Conservation (phyloP, 768 basidiomycete genomes). For the Lanmaoa rubissima region DNA sequence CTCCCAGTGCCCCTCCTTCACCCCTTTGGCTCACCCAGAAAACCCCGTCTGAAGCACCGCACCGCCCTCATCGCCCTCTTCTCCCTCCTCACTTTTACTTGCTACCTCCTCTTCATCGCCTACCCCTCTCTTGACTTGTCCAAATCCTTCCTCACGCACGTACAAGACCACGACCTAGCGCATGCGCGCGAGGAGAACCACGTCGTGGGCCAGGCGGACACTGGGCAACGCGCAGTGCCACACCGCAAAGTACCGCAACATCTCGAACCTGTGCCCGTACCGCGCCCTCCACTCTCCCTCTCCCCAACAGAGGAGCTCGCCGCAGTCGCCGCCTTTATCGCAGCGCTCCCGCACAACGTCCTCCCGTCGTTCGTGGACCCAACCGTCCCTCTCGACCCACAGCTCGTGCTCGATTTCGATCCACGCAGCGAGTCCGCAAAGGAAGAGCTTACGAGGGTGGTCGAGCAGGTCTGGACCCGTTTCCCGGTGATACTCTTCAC, state of each 20-base stretch:
- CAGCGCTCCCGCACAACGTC: slow-evolving; percentile 70
- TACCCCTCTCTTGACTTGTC: slow-evolving; percentile 41
- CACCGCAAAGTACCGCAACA: slow-evolving; percentile 10
- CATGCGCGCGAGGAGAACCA: slow-evolving; percentile 14
- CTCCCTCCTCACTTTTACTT: slow-evolving; percentile 48
- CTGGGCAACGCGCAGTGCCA: slow-evolving; percentile 15
- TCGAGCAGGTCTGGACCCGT: slow-evolving; percentile 65
- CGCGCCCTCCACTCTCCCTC: slow-evolving; percentile 45
- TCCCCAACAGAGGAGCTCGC: slow-evolving; percentile 63
- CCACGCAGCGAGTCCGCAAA: slow-evolving; percentile 59
- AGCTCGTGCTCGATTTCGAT: slow-evolving; percentile 82
- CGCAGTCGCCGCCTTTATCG: slow-evolving; percentile 70
- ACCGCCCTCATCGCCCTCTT: slow-evolving; percentile 55
- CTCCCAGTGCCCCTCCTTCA: slow-evolving; percentile 35
- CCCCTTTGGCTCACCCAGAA: slow-evolving; percentile 11
- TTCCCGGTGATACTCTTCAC: slow-evolving; percentile 77
- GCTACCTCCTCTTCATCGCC: slow-evolving; percentile 55
- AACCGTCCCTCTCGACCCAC: slow-evolving; percentile 64
- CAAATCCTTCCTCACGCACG: slow-evolving; percentile 31
- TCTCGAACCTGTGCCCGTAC: slow-evolving; percentile 11
- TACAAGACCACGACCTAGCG: slow-evolving; percentile 9
- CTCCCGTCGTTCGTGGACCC: slow-evolving; percentile 70
- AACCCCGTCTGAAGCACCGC: slow-evolving; percentile 47
- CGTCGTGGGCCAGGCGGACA: slow-evolving; percentile 26
- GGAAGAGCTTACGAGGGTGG: slow-evolving; percentile 58